Evolutionary conservation across 805 yeast species (phyloP), one percentile per base, ranked within the genome.

Genomic region (Candida piceae): DNA sequence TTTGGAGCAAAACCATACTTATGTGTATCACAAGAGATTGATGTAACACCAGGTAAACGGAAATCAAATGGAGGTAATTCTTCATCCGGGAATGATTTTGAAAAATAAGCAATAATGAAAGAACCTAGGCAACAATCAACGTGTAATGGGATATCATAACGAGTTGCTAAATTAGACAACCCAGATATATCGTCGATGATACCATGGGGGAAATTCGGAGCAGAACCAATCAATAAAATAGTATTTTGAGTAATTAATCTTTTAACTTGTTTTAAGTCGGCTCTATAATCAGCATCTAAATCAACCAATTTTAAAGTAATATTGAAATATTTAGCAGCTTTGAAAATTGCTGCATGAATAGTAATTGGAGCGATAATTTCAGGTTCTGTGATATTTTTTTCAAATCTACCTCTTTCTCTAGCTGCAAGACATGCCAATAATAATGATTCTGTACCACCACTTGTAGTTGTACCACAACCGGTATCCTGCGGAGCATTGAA

Each of bases 21-120:
- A 68, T 90, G 98, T n/a, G 98, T 90, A 58, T 90, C 98, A 63
- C 97, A 93, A n/a, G 96, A 85, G 40, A 90, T 90, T 3, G 97
- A 88, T 1, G 97, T 93, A n/a, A 93, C 97, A 22, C 93, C 93
- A 1, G 86, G 82, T 2, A 87, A 70, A 46, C 90, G 67, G 64
- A 90, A 90, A 58, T 93, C 97, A 62, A 90, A 89, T 10, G 64
- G 53, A 5, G 84, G 82, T 4, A 60, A 44, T 5, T 48, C 46
- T 10, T 50, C 57, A 4, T 23, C 11, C 13, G 41, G 42, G 31
- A 52, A 41, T 3, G 87, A 74, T 39, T 74, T 74, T 41, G 76
- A 78, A 64, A 84, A 72, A 53, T 82, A 87, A 2, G 96, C 79
- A 29, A 87, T 84, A 28, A 90, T 73, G 53, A 93, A 90, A 0